These are phyloP conservation scores for Colletotrichum paranaense DNA, from an alignment of 2,329 filamentous ascomycete species.

Conservation along the genomic window DNA sequence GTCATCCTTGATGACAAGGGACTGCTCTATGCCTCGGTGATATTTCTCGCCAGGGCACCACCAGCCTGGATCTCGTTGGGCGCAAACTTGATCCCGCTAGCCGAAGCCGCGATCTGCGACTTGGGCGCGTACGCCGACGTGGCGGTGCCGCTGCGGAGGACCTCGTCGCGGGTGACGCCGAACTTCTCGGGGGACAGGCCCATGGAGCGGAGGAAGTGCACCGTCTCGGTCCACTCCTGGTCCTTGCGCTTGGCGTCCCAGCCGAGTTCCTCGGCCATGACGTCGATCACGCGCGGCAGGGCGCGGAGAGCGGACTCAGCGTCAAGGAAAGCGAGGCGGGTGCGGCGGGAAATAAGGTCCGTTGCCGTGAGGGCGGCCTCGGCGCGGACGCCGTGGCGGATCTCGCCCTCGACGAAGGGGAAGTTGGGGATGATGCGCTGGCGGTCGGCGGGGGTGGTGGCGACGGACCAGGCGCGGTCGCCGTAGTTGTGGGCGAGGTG, in stretches of 20 bases:
- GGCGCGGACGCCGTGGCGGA: constrained; percentile 77
- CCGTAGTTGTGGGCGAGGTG: constrained; percentile 56
- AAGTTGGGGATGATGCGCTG: constrained; percentile 73
- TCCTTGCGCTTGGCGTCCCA: constrained; percentile 72
- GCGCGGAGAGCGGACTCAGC: constrained; percentile 77
- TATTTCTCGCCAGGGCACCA: constrained; percentile 23
- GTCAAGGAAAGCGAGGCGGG: constrained; percentile 80
- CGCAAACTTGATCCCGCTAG: constrained; percentile 27
- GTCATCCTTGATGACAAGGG: not conserved
- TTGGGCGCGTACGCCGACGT: constrained; percentile 20
- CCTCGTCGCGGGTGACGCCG: constrained; percentile 44
- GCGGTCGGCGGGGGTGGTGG: constrained; percentile 53
- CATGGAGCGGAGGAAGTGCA: constrained; percentile 58
- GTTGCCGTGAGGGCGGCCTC: constrained; percentile 80
- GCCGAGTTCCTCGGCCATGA: constrained; percentile 76
- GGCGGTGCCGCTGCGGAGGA: constrained; percentile 33
- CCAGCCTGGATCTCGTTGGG: constrained; percentile 27
- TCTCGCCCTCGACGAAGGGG: constrained; percentile 80
- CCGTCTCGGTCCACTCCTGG: constrained; percentile 63
- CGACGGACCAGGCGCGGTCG: constrained; percentile 77
- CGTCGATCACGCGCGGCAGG: constrained; percentile 75
- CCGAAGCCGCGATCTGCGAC: not conserved
- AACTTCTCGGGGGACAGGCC: constrained; percentile 47
- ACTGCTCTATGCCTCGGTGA: constrained; percentile 10
- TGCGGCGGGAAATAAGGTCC: constrained; percentile 77